Base-by-base conservation (phyloP, 2,329 filamentous ascomycete genomes). In the Boeremia exigua region DNA sequence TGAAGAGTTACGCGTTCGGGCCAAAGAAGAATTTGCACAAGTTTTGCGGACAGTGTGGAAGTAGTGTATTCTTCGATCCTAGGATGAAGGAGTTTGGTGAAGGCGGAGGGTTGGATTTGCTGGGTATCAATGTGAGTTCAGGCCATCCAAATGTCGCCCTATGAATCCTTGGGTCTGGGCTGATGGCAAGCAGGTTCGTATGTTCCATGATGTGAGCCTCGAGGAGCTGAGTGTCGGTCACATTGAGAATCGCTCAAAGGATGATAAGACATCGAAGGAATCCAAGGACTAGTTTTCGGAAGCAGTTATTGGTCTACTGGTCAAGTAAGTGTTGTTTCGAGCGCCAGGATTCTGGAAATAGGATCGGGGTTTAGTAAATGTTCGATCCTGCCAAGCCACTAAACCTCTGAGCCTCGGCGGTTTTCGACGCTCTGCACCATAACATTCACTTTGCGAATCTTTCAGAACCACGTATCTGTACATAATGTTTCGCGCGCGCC, bases 41-140 rank as follows among this genome's bases (percentile, higher is more conserved):
- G 52, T 73, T 72, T 34, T 74, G 69, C 54, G 51, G 45, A 1
- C 38, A 48, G 8, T 74, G 71, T 58, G 68, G 68, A 28, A 70
- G 67, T 30, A 62, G 62, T 11, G 59, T 73, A 9, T 72, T 65
- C 42, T 69, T 70, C 29, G 68, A 69, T 54, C 63, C 69, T 4
- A 60, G 60, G 39, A 63, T 68, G 63, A 46, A 23, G 43, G 62
- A 67, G 38, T 60, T 59, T 46, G 69, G 63, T 25, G 56, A 67
- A 30, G 45, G 34, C 8, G 46, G 37, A 38, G 47, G 25, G 1
- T 44, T 49, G 27, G 68, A 72, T 56, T 38, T 73, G 11, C 14
- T 71, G 29, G 66, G 66, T 4, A 32, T 72, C 2, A 72, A 72
- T 59, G 70, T 73, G 44, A 50, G 68, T 60, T n/a, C 4, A 8